Conservation (phyloP, 768 basidiomycete genomes). For the Boletus rubescentipes region DNA sequence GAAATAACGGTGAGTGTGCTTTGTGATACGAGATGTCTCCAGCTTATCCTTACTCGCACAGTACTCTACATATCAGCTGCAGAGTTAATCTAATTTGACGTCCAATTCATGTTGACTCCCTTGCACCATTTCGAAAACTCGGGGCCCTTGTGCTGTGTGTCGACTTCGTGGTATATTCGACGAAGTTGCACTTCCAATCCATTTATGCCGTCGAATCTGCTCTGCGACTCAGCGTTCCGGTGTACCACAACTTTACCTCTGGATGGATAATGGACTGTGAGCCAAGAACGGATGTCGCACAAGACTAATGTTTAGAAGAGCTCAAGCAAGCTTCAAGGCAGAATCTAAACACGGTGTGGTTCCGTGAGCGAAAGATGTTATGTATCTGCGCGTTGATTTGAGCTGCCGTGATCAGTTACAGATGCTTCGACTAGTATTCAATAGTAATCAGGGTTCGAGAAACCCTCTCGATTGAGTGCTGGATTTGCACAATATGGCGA, state of each 20-base stretch:
- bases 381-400: not conserved
- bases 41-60: conserved; percentile 25
- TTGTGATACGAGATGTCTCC: no score
- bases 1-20: conserved; percentile 74
- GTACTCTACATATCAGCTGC: conserved; percentile 81
- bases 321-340: no score
- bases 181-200: not conserved
- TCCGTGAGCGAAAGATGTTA: not conserved
- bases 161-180: not conserved
- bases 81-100: conserved; percentile 46
- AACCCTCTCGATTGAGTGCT: no score
- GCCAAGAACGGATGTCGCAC: no score
- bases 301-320: no score
- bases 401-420: not conserved
- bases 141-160: not conserved
- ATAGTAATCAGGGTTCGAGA: no score
- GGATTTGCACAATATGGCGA: no score
- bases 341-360: not conserved
- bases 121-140: not conserved
- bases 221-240: no score
- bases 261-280: no score
- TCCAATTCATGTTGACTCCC: not conserved
- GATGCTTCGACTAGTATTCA: not conserved
- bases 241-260: no score
- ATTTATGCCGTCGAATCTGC: not conserved